These are phyloP conservation scores for Mitragyna speciosa DNA, from an alignment of 257 asterid genomes.

Conservation along the genomic window DNA sequence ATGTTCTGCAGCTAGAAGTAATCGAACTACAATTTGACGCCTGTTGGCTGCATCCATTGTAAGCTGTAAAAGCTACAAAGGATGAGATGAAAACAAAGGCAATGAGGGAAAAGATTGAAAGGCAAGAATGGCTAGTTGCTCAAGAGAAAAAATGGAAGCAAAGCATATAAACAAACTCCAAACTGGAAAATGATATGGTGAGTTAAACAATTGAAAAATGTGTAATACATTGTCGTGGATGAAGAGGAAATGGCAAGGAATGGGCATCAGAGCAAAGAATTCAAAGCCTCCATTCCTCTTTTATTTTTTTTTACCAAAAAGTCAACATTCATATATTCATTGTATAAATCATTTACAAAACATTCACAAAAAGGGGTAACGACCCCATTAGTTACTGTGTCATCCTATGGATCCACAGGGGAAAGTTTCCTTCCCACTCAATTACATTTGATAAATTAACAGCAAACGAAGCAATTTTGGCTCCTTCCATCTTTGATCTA, in stretches of 20 bases:
- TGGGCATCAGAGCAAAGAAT: not conserved
- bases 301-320: too few relatives aligned
- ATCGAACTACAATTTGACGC: slow-evolving; percentile 9
- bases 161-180: not conserved
- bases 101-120: not conserved
- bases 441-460: too few relatives aligned
- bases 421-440: too few relatives aligned
- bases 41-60: slow-evolving; percentile 11
- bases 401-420: too few relatives aligned
- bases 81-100: not conserved
- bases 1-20: slow-evolving; percentile 14
- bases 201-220: not conserved
- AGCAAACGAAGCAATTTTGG: too few relatives aligned
- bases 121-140: not conserved
- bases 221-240: not conserved
- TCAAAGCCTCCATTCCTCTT: not conserved
- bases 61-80: not conserved
- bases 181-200: not conserved
- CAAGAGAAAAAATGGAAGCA: not conserved
- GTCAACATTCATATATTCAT: too few relatives aligned
- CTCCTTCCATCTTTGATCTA: too few relatives aligned
- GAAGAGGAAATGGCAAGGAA: not conserved
- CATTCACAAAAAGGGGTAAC: too few relatives aligned
- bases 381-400: too few relatives aligned
- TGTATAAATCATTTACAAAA: too few relatives aligned